A percentile compares a stretch with the other conserved stretches of the same genome.
Evolutionary conservation across 192 early-diverging fungal species (phyloP).

Genomic region (Linnemannia exigua): DNA sequence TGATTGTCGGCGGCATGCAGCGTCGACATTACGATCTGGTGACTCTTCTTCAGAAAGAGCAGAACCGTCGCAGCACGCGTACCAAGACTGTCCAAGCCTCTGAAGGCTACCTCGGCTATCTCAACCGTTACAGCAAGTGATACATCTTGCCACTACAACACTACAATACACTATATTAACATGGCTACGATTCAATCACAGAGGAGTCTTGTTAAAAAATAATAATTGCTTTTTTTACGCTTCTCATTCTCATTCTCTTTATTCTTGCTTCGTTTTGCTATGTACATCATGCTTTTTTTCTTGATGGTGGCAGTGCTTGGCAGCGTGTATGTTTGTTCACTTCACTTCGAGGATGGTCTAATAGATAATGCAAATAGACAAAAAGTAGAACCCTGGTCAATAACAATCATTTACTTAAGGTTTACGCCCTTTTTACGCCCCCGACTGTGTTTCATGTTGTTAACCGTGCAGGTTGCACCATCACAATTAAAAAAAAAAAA

Average conservation of each 20-base stretch:
- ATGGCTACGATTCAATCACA: not conserved
- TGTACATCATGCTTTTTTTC: not conserved
- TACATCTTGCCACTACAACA: not conserved
- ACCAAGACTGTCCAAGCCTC: slow-evolving; percentile 55
- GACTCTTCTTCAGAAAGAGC: slow-evolving; percentile 44
- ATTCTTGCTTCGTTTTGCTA: too few relatives aligned
- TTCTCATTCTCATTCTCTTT: too few relatives aligned
- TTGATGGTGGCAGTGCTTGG: not conserved
- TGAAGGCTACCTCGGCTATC: slow-evolving; percentile 49
- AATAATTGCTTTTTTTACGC: not conserved
- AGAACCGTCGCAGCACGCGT: slow-evolving; percentile 61
- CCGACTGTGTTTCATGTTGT: not conserved
- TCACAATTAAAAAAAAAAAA: not conserved
- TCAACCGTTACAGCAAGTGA: slow-evolving; percentile 31
- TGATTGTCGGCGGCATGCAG: slow-evolving; percentile 50
- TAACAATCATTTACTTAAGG: not conserved
- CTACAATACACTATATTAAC: too few relatives aligned
- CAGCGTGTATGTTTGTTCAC: not conserved
- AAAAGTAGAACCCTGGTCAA: not conserved
- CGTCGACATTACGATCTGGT: slow-evolving; percentile 48
- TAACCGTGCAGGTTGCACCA: too few relatives aligned
- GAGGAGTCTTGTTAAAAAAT: not conserved
- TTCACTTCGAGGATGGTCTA: slow-evolving; percentile 49
- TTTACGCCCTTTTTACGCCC: not conserved
- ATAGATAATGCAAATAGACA: not conserved